Percentiles rank a stretch among this genome's conserved stretches.
Evolutionary conservation across 768 basidiomycete species (phyloP).

Genomic region (Suillus subluteus): DNA sequence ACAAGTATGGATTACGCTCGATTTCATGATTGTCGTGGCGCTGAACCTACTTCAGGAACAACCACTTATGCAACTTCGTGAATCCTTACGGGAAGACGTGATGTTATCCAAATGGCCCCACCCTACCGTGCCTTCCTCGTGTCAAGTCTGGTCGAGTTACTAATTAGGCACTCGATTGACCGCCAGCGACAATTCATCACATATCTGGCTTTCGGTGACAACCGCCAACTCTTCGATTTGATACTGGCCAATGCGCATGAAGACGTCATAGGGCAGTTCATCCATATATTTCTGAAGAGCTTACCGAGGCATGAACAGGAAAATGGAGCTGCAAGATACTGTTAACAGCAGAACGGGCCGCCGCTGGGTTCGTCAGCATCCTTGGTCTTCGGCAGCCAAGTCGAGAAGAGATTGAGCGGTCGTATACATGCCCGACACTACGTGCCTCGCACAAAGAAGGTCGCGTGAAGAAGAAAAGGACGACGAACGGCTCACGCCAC

Average conservation of each 20-base stretch:
- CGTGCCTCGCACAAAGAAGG: constrained; percentile 36
- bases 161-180: constrained; percentile 60
- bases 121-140: constrained; percentile 73
- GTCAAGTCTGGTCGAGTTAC: constrained; percentile 46
- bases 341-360: constrained; percentile 63
- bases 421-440: constrained; percentile 48
- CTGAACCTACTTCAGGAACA: constrained; percentile 60
- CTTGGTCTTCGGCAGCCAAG: constrained; percentile 57
- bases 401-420: constrained; percentile 56
- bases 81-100: constrained; percentile 60
- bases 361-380: constrained; percentile 57
- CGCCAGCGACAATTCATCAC: constrained; percentile 66
- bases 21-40: constrained; percentile 6
- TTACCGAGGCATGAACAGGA: constrained; percentile 67
- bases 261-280: constrained; percentile 77
- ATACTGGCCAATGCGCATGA: constrained; percentile 65
- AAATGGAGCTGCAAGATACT: constrained; percentile 62
- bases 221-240: constrained; percentile 83
- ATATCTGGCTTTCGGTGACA: constrained; percentile 75
- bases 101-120: constrained; percentile 29
- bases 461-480: constrained; percentile 37
- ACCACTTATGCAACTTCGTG: constrained; percentile 82
- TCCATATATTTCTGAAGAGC: constrained; percentile 60
- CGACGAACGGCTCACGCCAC: constrained; percentile 35
- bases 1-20: constrained; percentile 62